phyloP scores from a whole-genome alignment of 768 basidiomycete species.

The Lentinula sp. region DNA sequence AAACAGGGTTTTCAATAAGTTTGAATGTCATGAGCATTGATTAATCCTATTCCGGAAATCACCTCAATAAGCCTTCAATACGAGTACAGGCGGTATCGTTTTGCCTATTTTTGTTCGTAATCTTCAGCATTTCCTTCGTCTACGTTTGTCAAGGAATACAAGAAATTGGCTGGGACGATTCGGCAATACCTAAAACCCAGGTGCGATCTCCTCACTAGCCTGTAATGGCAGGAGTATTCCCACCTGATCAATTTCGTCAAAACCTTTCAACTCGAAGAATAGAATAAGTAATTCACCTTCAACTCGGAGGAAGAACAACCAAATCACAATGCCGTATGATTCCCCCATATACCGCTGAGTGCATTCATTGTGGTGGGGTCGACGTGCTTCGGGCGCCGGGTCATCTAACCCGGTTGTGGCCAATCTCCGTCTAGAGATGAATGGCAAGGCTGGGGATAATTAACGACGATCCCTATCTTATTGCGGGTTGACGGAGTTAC shows the following conservation, averaged over 20 bases:
- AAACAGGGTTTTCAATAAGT: no score
- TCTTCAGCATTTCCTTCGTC: neutral
- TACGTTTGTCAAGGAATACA: neutral
- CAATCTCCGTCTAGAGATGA: neutral
- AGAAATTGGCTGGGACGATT: neutral
- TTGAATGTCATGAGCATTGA: no score
- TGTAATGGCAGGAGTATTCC: neutral
- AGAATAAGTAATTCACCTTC: no score
- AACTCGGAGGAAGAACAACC: neutral
- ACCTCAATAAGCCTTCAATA: no score
- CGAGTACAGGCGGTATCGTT: neutral
- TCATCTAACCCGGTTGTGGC: neutral
- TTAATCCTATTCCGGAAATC: no score
- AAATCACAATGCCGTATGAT: neutral
- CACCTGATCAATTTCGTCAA: neutral
- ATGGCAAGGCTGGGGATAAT: neutral
- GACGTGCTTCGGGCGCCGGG: neutral
- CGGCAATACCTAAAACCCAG: neutral
- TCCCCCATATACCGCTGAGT: neutral
- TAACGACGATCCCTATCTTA: neutral
- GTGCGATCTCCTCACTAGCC: neutral
- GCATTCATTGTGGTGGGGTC: neutral
- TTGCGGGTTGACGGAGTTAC: neutral
- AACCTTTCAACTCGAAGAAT: no score
- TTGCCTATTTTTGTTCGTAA: neutral